phyloP scores from a whole-genome alignment of 2,329 filamentous ascomycete genomes.

The Stachybotrys chartarum region DNA sequence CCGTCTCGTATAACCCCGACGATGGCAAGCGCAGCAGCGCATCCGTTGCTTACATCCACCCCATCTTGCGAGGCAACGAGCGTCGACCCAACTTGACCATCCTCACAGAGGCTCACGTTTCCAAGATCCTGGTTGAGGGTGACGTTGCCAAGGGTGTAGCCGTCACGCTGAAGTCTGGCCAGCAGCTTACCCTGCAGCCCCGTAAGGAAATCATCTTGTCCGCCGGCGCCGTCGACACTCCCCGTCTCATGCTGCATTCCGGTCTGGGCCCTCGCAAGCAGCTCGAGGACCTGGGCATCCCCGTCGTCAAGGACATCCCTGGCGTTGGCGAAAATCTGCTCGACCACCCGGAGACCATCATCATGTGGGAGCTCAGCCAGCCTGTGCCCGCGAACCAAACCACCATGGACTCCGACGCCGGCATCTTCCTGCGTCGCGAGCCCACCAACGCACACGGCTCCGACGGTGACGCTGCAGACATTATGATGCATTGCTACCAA shows the following conservation, averaged over 20 bases:
- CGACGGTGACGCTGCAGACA: slow-evolving; percentile 71
- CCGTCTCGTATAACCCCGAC: slow-evolving; percentile 85
- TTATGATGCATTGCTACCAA: slow-evolving; percentile 98
- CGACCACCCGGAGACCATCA: slow-evolving; percentile 54
- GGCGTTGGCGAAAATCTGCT: slow-evolving; percentile 55
- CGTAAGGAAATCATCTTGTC: slow-evolving; percentile 73
- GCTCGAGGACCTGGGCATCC: slow-evolving; percentile 45
- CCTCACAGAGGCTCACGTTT: slow-evolving; percentile 83
- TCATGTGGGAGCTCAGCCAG: slow-evolving; percentile 71
- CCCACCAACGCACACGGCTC: slow-evolving; percentile 55
- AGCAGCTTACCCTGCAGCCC: slow-evolving; percentile 49
- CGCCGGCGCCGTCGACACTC: slow-evolving; percentile 76
- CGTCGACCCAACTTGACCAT: slow-evolving; percentile 77
- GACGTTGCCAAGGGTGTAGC: slow-evolving; percentile 68
- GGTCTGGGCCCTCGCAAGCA: slow-evolving; percentile 49
- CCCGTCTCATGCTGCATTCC: slow-evolving; percentile 55
- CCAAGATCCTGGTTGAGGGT: slow-evolving; percentile 65
- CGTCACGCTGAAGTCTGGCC: slow-evolving; percentile 50
- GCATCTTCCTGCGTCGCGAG: slow-evolving; percentile 80
- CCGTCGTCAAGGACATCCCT: slow-evolving; percentile 48
- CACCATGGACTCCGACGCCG: slow-evolving; percentile 86
- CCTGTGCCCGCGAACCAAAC: slow-evolving; percentile 72
- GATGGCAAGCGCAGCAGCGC: slow-evolving; percentile 78
- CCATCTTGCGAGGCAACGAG: slow-evolving; percentile 78
- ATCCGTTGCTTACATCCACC: slow-evolving; percentile 88